Base-by-base conservation (phyloP, 1,284 basidiomycete genomes). In the Malassezia restricta region DNA sequence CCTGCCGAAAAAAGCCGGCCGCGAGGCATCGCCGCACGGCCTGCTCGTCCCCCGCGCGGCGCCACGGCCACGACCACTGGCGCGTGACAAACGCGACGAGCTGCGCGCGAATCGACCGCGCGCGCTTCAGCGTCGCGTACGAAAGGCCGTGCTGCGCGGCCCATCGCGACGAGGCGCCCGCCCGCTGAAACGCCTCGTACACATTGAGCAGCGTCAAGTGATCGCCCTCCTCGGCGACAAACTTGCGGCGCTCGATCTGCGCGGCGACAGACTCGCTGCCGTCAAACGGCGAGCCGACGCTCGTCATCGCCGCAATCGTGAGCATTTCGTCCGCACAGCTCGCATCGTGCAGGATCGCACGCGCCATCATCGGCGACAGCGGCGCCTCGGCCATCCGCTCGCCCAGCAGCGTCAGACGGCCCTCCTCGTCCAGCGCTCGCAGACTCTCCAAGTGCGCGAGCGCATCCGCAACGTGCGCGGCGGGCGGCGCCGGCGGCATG, bases 191-290 rank as follows among this genome's bases (percentile, higher is more conserved):
- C 0, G 87, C 88, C 64, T 94, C 92, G 76, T 89, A 98, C 3
- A 88, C 87, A 74, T 95, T 96, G 24, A 95, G 73, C 5, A 91
- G 77, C 1, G 90, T 95, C 5, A 95, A 76, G 71, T 92, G 87
- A 68, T 96, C 91, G 61, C 94, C 94, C 80, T 99, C 91, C 74
- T 94, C 87, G 0, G 90, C 89, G 0, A 88, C 92, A 65, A 98
- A 98, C 68, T 94, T 92, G 49, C 92, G 78, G 44, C 87, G 79
- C 73, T 92, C 87, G 8, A 98, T 76, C 14, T 89, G 86, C 41
- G 46, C 20, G 3, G 52, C 33, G 30, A 40, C 40, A 31, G 38
- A 39, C 17, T 48, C 45, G 41, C 33, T 37, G 27, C 32, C 37
- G 35, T 37, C n/a, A 41, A 71, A 73, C 2, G 64, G 67, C 8